phyloP scores from a whole-genome alignment of 208 protist genomes.

The Trypanosoma lewisi region DNA sequence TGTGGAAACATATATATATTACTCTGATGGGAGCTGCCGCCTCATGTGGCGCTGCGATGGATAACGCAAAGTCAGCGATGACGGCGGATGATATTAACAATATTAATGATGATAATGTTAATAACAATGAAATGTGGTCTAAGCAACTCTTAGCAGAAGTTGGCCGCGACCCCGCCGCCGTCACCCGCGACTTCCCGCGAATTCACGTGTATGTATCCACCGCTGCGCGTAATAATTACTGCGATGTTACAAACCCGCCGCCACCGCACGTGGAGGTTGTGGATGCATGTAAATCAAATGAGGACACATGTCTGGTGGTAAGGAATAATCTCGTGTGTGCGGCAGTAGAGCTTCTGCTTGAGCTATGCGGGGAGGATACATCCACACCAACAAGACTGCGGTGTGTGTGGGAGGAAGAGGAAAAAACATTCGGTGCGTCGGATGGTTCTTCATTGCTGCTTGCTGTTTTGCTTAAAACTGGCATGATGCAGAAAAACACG shows the following conservation, averaged over 20 bases:
- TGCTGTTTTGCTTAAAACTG: slow-evolving; percentile 41
- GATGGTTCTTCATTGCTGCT: slow-evolving; percentile 44
- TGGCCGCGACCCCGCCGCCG: slow-evolving; percentile 44
- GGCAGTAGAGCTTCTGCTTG: slow-evolving; percentile 37
- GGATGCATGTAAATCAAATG: slow-evolving; percentile 6
- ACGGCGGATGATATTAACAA: neutral
- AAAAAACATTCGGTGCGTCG: slow-evolving; percentile 2
- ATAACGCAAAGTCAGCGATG: too few relatives aligned
- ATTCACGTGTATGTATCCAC: slow-evolving; percentile 54
- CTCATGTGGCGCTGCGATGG: neutral
- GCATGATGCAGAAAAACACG: slow-evolving; percentile 35
- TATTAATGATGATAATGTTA: neutral
- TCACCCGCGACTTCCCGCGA: slow-evolving; percentile 80
- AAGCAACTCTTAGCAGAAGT: slow-evolving; percentile 22
- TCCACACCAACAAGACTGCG: slow-evolving; percentile 30
- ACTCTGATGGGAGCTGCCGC: slow-evolving; percentile 5
- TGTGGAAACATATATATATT: too few relatives aligned
- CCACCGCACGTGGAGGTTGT: neutral
- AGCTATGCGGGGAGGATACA: slow-evolving; percentile 55
- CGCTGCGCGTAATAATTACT: slow-evolving; percentile 27
- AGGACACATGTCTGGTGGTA: slow-evolving; percentile 19
- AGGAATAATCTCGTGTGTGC: slow-evolving; percentile 35
- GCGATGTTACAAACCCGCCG: slow-evolving; percentile 2
- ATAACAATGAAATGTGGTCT: slow-evolving; percentile 7
- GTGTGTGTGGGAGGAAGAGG: slow-evolving; percentile 29